These are phyloP conservation scores for Oxyria digyna DNA, from an alignment of 148 eudicot genomes.

Conservation along the genomic window DNA sequence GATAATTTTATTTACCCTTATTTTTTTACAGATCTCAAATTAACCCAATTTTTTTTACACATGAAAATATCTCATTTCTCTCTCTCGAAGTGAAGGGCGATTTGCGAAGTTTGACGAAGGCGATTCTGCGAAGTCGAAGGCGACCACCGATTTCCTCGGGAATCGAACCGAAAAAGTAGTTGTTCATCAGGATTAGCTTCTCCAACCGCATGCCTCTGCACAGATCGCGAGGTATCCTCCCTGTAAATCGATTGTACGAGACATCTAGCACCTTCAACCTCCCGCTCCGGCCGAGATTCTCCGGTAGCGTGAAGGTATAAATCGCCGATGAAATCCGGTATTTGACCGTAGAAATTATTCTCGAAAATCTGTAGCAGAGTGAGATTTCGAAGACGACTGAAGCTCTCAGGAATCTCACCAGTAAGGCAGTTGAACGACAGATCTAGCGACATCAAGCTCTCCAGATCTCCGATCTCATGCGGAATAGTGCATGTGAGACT, in stretches of 20 bases:
- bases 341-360: conserved; percentile 43
- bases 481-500: conserved; percentile 32
- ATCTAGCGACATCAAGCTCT: conserved; percentile 42
- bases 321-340: conserved; percentile 42
- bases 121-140: no score
- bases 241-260: conserved; percentile 49
- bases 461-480: conserved; percentile 27
- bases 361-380: conserved; percentile 42
- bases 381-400: conserved; percentile 28
- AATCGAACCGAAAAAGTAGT: conserved; percentile 43
- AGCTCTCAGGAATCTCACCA: conserved; percentile 38
- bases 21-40: no score
- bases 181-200: conserved; percentile 36
- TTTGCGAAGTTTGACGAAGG: no score
- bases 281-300: conserved; percentile 29
- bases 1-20: no score
- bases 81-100: no score
- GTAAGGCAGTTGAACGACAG: conserved; percentile 39
- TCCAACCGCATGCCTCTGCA: conserved; percentile 31
- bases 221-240: conserved; percentile 33
- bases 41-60: no score
- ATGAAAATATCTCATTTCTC: no score
- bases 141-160: conserved; percentile 49
- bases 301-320: conserved; percentile 40
- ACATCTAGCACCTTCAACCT: conserved; percentile 33